A percentile compares a stretch with the other conserved stretches of the same genome.
These are phyloP conservation scores for Silene noctiflora DNA, from an alignment of 179 eudicot species.

Conservation along the genomic window DNA sequence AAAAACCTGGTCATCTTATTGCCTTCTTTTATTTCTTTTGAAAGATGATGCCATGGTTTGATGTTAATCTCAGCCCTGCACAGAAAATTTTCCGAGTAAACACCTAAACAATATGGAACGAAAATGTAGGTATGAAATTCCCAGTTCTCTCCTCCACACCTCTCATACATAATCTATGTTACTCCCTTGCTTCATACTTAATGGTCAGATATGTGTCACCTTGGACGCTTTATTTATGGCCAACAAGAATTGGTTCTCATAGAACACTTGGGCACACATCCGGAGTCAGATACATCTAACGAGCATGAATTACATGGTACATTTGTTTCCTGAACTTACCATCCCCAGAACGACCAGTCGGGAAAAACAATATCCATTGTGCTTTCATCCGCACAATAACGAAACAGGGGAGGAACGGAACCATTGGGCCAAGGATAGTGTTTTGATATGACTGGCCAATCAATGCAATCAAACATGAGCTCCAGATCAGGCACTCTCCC, in stretches of 20 bases:
- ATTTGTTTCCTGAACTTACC: slow-evolving; percentile 40
- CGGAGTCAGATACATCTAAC: neutral
- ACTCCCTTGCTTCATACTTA: too few species aligned
- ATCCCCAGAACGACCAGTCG: slow-evolving; percentile 98
- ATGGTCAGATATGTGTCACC: too few species aligned
- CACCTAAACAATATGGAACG: neutral
- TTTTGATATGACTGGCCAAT: slow-evolving; percentile 61
- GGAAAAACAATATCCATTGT: slow-evolving; percentile 82
- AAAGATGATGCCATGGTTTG: slow-evolving; percentile 72
- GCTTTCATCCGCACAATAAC: slow-evolving; percentile 60
- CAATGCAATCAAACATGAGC: slow-evolving; percentile 85
- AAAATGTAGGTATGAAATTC: neutral
- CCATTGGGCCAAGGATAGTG: slow-evolving; percentile 37
- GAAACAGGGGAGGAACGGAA: slow-evolving; percentile 64
- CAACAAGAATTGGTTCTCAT: too few species aligned
- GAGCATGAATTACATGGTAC: neutral
- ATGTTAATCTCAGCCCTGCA: slow-evolving; percentile 77
- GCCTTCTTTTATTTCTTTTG: slow-evolving; percentile 68
- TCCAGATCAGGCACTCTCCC: slow-evolving; percentile 88
- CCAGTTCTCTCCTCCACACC: too few species aligned
- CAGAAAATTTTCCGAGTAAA: slow-evolving; percentile 1
- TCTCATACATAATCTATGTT: too few species aligned
- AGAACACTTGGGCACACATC: neutral
- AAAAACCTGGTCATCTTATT: slow-evolving; percentile 52
- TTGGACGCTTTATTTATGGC: too few species aligned